A percentile compares a stretch with the other conserved stretches of the same genome.
phyloP scores from a whole-genome alignment of 805 yeast species.

The Yarrowia sp. region DNA sequence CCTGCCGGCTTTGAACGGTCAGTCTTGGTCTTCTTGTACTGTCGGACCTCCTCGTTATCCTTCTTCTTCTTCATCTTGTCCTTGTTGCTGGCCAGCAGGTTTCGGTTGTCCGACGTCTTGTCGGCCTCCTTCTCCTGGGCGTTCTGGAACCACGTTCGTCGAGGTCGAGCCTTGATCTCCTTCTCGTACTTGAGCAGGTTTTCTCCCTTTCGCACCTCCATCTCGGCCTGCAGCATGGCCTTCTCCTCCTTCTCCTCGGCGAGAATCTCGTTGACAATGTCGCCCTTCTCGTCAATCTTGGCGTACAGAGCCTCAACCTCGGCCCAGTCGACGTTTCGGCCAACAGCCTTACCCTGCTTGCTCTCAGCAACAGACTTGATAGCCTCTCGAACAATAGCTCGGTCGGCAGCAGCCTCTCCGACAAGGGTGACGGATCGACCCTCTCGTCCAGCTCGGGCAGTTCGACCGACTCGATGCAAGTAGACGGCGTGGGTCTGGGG shows the following conservation, averaged over 20 bases:
- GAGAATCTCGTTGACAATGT: slow-evolving; percentile 68
- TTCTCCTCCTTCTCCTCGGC: slow-evolving; percentile 88
- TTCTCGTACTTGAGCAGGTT: slow-evolving; percentile 74
- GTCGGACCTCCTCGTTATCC: slow-evolving; percentile 54
- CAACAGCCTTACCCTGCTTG: slow-evolving; percentile 53
- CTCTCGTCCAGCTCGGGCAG: slow-evolving; percentile 98
- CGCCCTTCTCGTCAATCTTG: slow-evolving; percentile 58
- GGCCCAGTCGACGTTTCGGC: slow-evolving; percentile 88
- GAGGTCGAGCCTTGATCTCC: slow-evolving; percentile 87
- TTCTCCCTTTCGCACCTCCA: slow-evolving; percentile 82
- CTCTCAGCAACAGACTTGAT: slow-evolving; percentile 58
- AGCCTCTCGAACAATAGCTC: slow-evolving; percentile 87
- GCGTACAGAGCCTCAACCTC: slow-evolving; percentile 69
- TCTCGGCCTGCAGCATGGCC: slow-evolving; percentile 82
- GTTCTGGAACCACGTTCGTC: slow-evolving; percentile 92
- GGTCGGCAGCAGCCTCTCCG: slow-evolving; percentile 84
- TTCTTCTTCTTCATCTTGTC: slow-evolving; percentile 60
- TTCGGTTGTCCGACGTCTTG: slow-evolving; percentile 29
- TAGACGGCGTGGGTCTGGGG: slow-evolving; percentile 90
- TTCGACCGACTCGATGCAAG: slow-evolving; percentile 97
- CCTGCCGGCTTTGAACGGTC: slow-evolving; percentile 54
- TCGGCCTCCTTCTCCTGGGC: slow-evolving; percentile 48
- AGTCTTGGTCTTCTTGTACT: slow-evolving; percentile 74
- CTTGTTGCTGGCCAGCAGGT: slow-evolving; percentile 34
- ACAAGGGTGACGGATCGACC: slow-evolving; percentile 93